Evolutionary conservation across 1,284 basidiomycete genomes (phyloP).

Genomic region (Moesziomyces sp.): DNA sequence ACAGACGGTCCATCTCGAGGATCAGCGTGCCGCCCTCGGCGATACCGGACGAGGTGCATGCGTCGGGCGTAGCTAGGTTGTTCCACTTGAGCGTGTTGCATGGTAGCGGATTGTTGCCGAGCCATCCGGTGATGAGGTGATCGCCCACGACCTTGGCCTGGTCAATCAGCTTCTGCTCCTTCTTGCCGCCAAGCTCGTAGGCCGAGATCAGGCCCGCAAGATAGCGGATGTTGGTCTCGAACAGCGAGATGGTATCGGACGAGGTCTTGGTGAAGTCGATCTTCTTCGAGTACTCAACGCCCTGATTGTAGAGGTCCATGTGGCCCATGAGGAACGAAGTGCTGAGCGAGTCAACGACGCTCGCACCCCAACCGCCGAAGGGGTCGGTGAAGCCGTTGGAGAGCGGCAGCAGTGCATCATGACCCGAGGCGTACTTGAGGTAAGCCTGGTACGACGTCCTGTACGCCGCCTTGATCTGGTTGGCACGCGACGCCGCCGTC

Average conservation of each 20-base stretch:
- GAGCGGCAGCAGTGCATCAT: conserved; percentile 51
- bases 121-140: conserved; percentile 54
- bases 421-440: conserved; percentile 44
- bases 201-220: conserved; percentile 58
- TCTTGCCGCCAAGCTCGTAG: conserved; percentile 59
- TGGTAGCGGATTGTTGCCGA: conserved; percentile 52
- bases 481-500: conserved; percentile 34
- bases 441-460: conserved; percentile 46
- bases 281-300: conserved; percentile 28
- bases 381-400: conserved; percentile 35
- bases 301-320: conserved; percentile 41
- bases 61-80: conserved; percentile 19
- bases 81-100: conserved; percentile 60
- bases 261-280: conserved; percentile 54
- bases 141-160: conserved; percentile 57
- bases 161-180: conserved; percentile 47
- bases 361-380: conserved; percentile 61
- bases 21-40: conserved; percentile 58
- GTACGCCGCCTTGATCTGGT: conserved; percentile 49
- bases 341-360: conserved; percentile 56
- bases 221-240: conserved; percentile 63
- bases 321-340: conserved; percentile 61
- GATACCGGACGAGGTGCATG: conserved; percentile 36
- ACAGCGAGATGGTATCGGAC: conserved; percentile 42
- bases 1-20: conserved; percentile 56